Percentiles rank a stretch among this genome's conserved stretches.
Evolutionary conservation across 2,329 filamentous ascomycete species (phyloP).

Genomic region (Aspergillus niger): DNA sequence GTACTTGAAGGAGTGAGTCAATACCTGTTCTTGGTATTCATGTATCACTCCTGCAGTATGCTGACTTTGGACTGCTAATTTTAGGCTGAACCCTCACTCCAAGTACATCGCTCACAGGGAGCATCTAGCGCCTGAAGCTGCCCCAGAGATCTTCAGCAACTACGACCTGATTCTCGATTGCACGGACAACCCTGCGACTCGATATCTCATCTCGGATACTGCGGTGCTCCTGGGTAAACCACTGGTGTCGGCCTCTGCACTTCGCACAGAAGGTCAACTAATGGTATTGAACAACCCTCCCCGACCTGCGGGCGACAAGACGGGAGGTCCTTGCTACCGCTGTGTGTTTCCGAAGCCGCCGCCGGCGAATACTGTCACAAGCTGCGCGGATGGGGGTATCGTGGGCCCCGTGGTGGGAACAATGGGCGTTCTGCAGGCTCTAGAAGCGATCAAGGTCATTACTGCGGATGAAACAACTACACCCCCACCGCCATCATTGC

Average conservation of each 20-base stretch:
- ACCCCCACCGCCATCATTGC: constrained; percentile 35
- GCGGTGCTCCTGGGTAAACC: constrained; percentile 78
- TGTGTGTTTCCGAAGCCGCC: constrained; percentile 90
- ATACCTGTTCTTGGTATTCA: too few relatives aligned
- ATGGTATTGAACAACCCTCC: constrained; percentile 84
- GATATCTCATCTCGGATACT: constrained; percentile 89
- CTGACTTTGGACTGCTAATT: constrained; percentile 13
- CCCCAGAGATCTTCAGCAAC: constrained; percentile 62
- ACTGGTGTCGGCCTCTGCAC: constrained; percentile 84
- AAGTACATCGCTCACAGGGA: constrained; percentile 63
- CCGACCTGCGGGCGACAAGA: constrained; percentile 55
- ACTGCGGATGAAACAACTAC: constrained; percentile 39
- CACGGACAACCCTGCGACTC: constrained; percentile 87
- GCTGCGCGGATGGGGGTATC: constrained; percentile 91
- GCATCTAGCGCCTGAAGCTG: constrained; percentile 70
- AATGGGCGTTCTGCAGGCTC: constrained; percentile 90
- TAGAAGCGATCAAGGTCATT: constrained; percentile 86
- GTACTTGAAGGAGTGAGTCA: constrained; percentile 57
- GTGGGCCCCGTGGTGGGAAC: constrained; percentile 87
- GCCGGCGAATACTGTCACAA: constrained; percentile 76
- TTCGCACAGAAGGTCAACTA: constrained; percentile 86
- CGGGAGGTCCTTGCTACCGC: constrained; percentile 83
- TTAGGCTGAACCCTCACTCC: constrained; percentile 71
- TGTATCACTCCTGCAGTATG: background rate
- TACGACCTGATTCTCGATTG: constrained; percentile 93